Base-by-base conservation (phyloP, 2,329 filamentous ascomycete genomes). In the Aspergillus vadensis region DNA sequence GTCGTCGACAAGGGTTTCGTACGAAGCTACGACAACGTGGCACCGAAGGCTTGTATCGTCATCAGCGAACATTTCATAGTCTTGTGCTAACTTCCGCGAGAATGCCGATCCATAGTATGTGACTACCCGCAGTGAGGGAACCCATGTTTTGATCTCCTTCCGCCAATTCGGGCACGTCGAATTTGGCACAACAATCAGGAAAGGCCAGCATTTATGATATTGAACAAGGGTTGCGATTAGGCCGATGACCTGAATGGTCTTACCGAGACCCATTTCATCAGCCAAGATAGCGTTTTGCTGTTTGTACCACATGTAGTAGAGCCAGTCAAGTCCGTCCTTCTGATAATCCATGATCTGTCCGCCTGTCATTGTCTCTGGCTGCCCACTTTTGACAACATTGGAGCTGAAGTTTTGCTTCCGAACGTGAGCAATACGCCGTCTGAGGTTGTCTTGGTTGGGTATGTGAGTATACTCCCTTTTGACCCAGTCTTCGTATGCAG, bases 141-240 rank as follows among this genome's bases (percentile, higher is more conserved):
- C 88, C 94, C 94, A 99, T 67, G 91, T 88, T 79, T 96, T 96
- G 75, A 98, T 92, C 73, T 99, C 95, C 52, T 94, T 88, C 5
- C 94, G 90, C 94, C 95, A 99, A 73, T 99, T 99, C n/a, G 92
- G 87, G 74, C 92, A 96, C 0, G 95, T 99, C 0, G 94, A 89
- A 72, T 98, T 98, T 0, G 95, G 95, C 0, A 96, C 94, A 2
- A 97, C 92, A 3, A 98, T 84, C 15, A 99, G 82, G 72, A 97
- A 98, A 0, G 95, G 95, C 85, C 91, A 98, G 76, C 92, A 95
- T 71, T 85, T 81, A 70, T 86, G 83, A 55, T 88, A 84, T 62
- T 89, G 83, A 23, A 89, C 83, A 39, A 98, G 78, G 0, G 89
- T 88, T 1, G 91, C 87, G 62, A 98, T 84, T 63, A 97, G 85